Evolutionary conservation across 2,329 filamentous ascomycete species (phyloP), one percentile per base, ranked within the genome.

Genomic region (Tolypocladium ovalisporum): DNA sequence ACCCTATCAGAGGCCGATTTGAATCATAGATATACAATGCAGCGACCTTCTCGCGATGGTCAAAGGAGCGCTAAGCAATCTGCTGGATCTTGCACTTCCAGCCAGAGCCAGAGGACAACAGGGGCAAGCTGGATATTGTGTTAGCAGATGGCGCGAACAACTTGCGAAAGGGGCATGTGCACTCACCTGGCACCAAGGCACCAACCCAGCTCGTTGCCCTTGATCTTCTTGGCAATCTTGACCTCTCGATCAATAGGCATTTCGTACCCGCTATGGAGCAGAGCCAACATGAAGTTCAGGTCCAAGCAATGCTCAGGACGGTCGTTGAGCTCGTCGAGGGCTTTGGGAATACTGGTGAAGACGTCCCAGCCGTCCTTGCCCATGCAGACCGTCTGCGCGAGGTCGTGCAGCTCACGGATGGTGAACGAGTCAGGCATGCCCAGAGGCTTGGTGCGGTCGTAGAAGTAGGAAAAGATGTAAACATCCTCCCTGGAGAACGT

Each of bases 391-490:
- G 87, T 87, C 62, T 85, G 79, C 0, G 94, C 85, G 22, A 97
- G 82, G 60, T 95, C 89, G 67, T 92, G 87, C 67, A 99, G 81
- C 77, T 99, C 94, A 54, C 86, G 83, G 37, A 99, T 78, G 1
- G 92, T 97, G 74, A 97, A 99, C 7, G 89, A 92, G 64, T 96
- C 91, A n/a, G 95, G 94, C 91, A 99, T 97, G 63, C 95, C 95
- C 13, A 99, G 84, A 5, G 91, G 90, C 71, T 89, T 83, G 29
- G 89, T 95, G 67, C 95, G 92, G 78, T 99, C 94, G 76, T 88
- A 97, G 76, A 99, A 99, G 81, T 96, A 99, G 35, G 90, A 96
- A 75, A 99, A 93, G 65, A 97, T 90, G 76, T 93, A 99, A 42
- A 97, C 84, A 66, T 97, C 92, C 73, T 97, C 93, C 61, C 81